phyloP scores from a whole-genome alignment of 441 rosid species.

The Geranium incanum region DNA sequence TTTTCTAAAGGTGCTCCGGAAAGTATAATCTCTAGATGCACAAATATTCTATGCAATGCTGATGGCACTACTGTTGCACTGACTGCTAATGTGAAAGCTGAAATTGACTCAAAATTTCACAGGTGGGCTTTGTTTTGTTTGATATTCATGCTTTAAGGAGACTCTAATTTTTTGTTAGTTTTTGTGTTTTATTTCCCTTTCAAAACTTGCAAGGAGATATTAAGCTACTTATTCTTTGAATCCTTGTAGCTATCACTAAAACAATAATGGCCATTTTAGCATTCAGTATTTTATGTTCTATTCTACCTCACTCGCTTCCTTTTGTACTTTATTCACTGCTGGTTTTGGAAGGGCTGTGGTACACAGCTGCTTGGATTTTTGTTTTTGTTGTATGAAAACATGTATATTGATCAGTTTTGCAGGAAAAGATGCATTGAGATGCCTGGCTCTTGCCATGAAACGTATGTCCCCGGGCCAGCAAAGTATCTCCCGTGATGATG shows the following conservation, averaged over 20 bases:
- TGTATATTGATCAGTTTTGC: conserved; percentile 59
- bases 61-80: conserved; percentile 78
- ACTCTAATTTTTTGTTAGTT: background rate
- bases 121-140: conserved; percentile 46
- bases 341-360: background rate
- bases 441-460: conserved; percentile 86
- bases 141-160: background rate
- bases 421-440: conserved; percentile 88
- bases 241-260: background rate
- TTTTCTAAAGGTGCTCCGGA: conserved; percentile 99
- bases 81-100: conserved; percentile 56
- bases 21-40: conserved; percentile 77
- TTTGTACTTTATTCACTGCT: background rate
- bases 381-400: conserved; percentile 21
- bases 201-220: background rate
- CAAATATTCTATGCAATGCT: conserved; percentile 69
- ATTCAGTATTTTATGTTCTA: background rate
- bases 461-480: conserved; percentile 70
- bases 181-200: background rate
- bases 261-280: background rate
- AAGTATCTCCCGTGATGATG: conserved; percentile 66
- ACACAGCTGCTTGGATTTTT: background rate
- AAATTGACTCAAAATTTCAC: conserved; percentile 72
- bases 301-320: background rate
- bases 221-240: conserved; percentile 1